Evolutionary conservation across 345 rosid genomes (phyloP).

Genomic region (Clarkia xantiana): DNA sequence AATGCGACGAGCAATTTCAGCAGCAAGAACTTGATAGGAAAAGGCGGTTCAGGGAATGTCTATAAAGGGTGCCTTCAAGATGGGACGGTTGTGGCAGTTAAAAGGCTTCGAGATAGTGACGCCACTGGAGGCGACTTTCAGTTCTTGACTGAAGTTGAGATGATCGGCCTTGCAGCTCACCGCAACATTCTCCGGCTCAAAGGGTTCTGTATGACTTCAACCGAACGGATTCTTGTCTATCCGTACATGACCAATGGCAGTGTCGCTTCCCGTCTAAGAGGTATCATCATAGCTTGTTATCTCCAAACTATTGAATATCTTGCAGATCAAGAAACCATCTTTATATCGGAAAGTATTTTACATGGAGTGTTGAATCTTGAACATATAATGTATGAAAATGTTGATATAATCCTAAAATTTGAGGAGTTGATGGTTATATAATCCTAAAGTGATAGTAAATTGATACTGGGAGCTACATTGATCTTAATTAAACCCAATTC

Average conservation of each 20-base stretch:
- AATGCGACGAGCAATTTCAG: constrained; percentile 71
- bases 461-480: too few species aligned
- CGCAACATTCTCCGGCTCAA: constrained; percentile 64
- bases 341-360: too few species aligned
- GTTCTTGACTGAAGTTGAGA: constrained; percentile 79
- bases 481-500: too few species aligned
- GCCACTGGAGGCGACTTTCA: constrained; percentile 67
- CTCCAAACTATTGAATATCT: too few species aligned
- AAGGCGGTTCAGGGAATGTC: constrained; percentile 86
- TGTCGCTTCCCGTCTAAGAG: constrained; percentile 77
- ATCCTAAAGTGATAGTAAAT: too few species aligned
- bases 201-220: constrained; percentile 66
- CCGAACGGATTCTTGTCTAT: constrained; percentile 65
- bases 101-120: constrained; percentile 68
- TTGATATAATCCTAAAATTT: too few species aligned
- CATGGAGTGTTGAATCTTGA: too few species aligned
- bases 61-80: constrained; percentile 74
- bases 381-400: too few species aligned
- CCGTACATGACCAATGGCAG: constrained; percentile 98
- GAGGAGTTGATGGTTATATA: too few species aligned
- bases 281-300: constrained; percentile 16
- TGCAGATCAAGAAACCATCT: too few species aligned
- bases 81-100: constrained; percentile 58
- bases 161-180: constrained; percentile 89
- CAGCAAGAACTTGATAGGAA: constrained; percentile 67